Base-by-base conservation (phyloP, 257 asterid species). In the Solanum sejunctum region DNA sequence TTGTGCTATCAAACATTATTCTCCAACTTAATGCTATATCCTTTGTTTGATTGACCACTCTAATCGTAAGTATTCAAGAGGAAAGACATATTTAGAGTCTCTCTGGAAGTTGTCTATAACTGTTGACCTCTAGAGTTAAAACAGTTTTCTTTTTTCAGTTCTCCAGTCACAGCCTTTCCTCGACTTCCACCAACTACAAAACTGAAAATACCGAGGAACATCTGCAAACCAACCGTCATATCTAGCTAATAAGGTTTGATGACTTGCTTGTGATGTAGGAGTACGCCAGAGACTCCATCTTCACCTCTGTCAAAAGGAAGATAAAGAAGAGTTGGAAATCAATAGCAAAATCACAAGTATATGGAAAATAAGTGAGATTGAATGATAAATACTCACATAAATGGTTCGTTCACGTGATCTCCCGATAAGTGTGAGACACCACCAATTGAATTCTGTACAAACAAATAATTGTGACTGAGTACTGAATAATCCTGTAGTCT, bases 221-320 rank as follows among this genome's bases (percentile, higher is more conserved):
- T 87, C 66, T 81, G 86, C 94, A 86, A 91, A 91, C 91, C 94
- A 92, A 89, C 92, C 83, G 36, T 90, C 90, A 92, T 58, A 89
- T 86, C 77, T 88, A 91, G 91, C 86, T 85, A 91, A 79, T 57
- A 91, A 72, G 90, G 95, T 90, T 91, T 84, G 92, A 90, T 91
- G 89, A 94, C 99, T 97, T 97, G 94, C 99, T 92, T 95, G 99
- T 97, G 99, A 92, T 97, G 97, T 88, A 97, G 98, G 85, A 94
- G 95, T 86, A 97, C 98, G 64, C 99, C 99, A 39, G 99, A 93
- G 87, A 97, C 99, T 92, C 99, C 99, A 87, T 97, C 99, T 92
- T 93, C 99, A 57, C 92, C 97, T 60, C 99, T 97, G 86, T 18
- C 83, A 80, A 67, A 43, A 57, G 84, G 82, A 85, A 49, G 80